Base-by-base conservation (phyloP, 352 stramenopile genomes). In the Pythium utonaiense region DNA sequence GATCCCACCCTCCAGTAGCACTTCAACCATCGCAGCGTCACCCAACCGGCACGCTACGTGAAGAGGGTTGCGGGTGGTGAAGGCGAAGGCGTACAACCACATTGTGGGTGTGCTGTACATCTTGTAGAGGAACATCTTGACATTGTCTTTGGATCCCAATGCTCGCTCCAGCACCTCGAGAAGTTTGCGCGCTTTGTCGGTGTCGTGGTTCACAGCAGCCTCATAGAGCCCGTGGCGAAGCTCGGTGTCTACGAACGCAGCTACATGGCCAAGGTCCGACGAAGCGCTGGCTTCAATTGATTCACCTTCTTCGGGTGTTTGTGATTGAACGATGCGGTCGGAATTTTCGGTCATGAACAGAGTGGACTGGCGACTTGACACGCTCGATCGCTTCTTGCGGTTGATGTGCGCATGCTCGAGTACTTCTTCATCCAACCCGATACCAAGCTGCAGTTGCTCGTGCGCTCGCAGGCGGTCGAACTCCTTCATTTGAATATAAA, bases 51-150 rank as follows among this genome's bases (percentile, higher is more conserved):
- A 89, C 21, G 83, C 85, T 2, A 86, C 75, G 44, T 92, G 83
- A 41, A 94, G 67, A 7, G 85, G 85, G 33, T 94, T 94, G 44
- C 74, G 68, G 14, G 78, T 85, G 16, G 73, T 77, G 60, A 72
- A 80, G n/a, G 79, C 85, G 33, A 94, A 90, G 28, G 80, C 73
- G 68, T 78, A 86, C 22, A 80, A 64, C 22, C 83, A 61, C 9
- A 89, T 62, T 25, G 68, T 68, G 9, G 85, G 78, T 8, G 82
- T 90, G 17, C 64, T 72, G 72, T 94, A 94, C 80, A 92, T 92
- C 31, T 75, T 70, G 49, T 77, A 73, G 19, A 90, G 60, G 47
- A 87, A 61, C 57, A 88, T 60, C 60, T 88, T 73, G 25, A 87
- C 67, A 55, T 86, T 75, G 45, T 82, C 61, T 44, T 83, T 86